Conservation (phyloP, 768 basidiomycete species). For the Dictyophora rubrovolvata region DNA sequence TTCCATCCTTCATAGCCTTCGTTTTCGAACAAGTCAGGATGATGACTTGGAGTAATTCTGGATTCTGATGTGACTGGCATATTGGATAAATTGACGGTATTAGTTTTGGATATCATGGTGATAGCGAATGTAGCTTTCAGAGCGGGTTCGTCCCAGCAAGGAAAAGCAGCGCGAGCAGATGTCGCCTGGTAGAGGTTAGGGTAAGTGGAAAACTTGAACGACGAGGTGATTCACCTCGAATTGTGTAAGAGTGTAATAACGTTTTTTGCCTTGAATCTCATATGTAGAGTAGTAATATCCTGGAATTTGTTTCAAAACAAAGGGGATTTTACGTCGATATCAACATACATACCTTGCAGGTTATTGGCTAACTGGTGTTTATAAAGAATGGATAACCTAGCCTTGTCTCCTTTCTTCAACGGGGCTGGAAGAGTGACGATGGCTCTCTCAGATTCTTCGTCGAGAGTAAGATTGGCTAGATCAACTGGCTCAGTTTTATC, state of each 20-base stretch:
- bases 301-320: constrained; percentile 16
- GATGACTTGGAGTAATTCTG: constrained; percentile 17
- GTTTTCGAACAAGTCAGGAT: neutral
- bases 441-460: constrained; percentile 55
- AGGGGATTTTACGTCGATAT: neutral
- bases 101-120: constrained; percentile 67
- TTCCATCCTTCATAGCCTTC: constrained; percentile 50
- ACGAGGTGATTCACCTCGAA: constrained; percentile 49
- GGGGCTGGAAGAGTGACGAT: constrained; percentile 45
- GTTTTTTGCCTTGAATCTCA: constrained; percentile 52
- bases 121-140: constrained; percentile 77
- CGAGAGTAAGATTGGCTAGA: constrained; percentile 34
- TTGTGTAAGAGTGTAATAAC: constrained; percentile 75
- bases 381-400: constrained; percentile 61
- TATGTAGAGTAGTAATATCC: constrained; percentile 62
- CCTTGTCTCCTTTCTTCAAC: constrained; percentile 61
- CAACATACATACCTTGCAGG: constrained; percentile 50
- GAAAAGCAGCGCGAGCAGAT: constrained; percentile 72
- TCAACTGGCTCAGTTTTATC: constrained; percentile 37
- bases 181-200: constrained; percentile 52
- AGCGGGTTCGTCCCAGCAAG: constrained; percentile 89
- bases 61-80: constrained; percentile 57
- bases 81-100: constrained; percentile 75
- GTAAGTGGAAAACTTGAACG: neutral
- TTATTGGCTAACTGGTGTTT: constrained; percentile 50